Evolutionary conservation across 2,329 filamentous ascomycete genomes (phyloP).

Genomic region (Cryoendolithus antarcticus): DNA sequence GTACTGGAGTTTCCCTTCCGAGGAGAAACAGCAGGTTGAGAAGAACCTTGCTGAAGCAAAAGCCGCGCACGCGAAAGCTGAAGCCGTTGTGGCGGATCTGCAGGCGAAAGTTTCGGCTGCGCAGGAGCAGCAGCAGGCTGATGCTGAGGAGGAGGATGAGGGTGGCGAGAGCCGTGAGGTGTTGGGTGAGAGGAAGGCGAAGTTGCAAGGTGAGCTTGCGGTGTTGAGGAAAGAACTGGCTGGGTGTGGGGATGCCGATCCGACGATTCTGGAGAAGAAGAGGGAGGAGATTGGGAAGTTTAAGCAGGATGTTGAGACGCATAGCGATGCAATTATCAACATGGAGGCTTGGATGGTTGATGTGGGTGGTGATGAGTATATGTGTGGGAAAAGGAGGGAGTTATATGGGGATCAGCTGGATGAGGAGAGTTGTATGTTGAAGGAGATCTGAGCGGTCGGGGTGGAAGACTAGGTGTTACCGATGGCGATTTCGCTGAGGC

Average conservation of each 20-base stretch:
- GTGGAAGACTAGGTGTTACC: too few relatives aligned
- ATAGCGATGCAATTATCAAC: constrained; percentile 32
- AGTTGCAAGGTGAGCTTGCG: constrained; percentile 26
- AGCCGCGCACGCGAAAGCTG: constrained; percentile 27
- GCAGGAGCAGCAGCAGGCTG: constrained; percentile 26
- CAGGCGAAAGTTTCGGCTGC: constrained; percentile 28
- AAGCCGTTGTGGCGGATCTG: constrained; percentile 24
- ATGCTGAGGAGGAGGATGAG: constrained; percentile 24
- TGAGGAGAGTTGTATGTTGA: too few relatives aligned
- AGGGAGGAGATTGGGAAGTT: constrained; percentile 19
- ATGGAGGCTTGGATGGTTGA: constrained; percentile 35
- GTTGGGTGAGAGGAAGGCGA: constrained; percentile 24
- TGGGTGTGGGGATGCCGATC: constrained; percentile 35
- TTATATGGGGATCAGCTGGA: too few relatives aligned
- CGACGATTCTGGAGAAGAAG: constrained; percentile 32
- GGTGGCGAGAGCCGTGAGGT: constrained; percentile 23
- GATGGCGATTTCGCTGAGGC: too few relatives aligned
- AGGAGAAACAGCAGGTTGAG: constrained; percentile 40
- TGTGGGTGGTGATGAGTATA: constrained; percentile 18
- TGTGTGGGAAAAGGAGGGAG: too few relatives aligned
- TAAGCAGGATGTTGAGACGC: constrained; percentile 23
- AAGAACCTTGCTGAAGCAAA: constrained; percentile 24
- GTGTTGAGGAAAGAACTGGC: constrained; percentile 29
- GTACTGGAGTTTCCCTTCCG: constrained; percentile 56
- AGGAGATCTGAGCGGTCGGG: too few relatives aligned